Evolutionary conservation across 495 filamentous ascomycete species (phyloP).

Genomic region (Endocarpon pusillum): DNA sequence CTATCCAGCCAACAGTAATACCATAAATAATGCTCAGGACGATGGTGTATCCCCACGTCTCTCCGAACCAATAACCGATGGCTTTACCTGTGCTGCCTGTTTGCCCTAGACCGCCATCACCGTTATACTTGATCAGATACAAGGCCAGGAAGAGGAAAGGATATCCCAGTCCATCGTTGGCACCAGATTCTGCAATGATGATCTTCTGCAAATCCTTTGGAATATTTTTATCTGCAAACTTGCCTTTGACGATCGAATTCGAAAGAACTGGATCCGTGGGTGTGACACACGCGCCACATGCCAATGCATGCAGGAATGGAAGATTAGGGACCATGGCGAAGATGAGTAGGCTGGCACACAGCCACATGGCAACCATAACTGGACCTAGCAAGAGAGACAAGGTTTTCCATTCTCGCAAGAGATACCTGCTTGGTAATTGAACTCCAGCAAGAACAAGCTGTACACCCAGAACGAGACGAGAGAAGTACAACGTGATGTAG

Average conservation of each 20-base stretch:
- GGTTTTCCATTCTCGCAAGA: constrained; percentile 64
- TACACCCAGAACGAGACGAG: constrained; percentile 75
- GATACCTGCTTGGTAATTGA: constrained; percentile 77
- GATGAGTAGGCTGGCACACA: constrained; percentile 59
- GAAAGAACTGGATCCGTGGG: constrained; percentile 85
- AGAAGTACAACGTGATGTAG: constrained; percentile 63
- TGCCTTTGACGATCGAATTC: constrained; percentile 84
- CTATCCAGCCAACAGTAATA: constrained; percentile 56
- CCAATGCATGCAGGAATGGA: constrained; percentile 58
- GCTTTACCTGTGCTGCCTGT: constrained; percentile 45
- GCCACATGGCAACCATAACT: constrained; percentile 79
- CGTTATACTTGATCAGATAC: constrained; percentile 63
- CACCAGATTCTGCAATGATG: constrained; percentile 78
- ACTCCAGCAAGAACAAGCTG: constrained; percentile 82
- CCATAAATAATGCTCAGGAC: constrained; percentile 68
- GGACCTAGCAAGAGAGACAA: constrained; percentile 65
- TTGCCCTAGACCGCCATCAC: constrained; percentile 36
- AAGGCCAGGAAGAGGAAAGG: constrained; percentile 77
- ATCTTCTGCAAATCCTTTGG: constrained; percentile 68
- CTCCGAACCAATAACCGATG: constrained; percentile 69
- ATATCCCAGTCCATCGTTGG: constrained; percentile 88
- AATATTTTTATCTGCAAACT: constrained; percentile 81
- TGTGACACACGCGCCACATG: constrained; percentile 68
- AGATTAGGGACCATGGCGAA: constrained; percentile 65
- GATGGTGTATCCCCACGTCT: constrained; percentile 76